A percentile compares a stretch with the other conserved stretches of the same genome.
These are phyloP conservation scores for Jimgerdemannia lactiflua DNA, from an alignment of 192 early-diverging fungal species.

Conservation along the genomic window DNA sequence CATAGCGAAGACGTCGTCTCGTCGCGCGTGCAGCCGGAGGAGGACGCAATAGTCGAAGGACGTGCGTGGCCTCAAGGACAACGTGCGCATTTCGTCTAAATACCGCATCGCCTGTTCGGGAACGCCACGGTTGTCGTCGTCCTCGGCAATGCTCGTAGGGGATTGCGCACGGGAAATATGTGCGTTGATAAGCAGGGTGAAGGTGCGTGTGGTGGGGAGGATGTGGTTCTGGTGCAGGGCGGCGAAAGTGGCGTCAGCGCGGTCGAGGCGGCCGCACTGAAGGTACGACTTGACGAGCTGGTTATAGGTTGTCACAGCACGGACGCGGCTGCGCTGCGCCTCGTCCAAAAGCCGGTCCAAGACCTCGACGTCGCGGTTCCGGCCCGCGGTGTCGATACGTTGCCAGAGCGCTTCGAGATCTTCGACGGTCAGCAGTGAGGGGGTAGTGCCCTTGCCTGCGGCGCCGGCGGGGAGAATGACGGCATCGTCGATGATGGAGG, in stretches of 20 bases:
- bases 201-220: constrained; percentile 30
- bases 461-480: constrained; percentile 1
- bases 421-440: constrained; percentile 5
- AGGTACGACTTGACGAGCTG: constrained; percentile 23
- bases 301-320: constrained; percentile 19
- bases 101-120: background rate
- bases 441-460: background rate
- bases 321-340: constrained; percentile 11
- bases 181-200: constrained; percentile 25
- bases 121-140: too few species aligned
- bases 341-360: constrained; percentile 8
- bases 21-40: constrained; percentile 8
- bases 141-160: background rate
- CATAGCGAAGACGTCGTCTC: constrained; percentile 22
- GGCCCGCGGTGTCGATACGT: constrained; percentile 20
- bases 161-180: constrained; percentile 6
- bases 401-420: constrained; percentile 13
- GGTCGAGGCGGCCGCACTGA: background rate
- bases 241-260: constrained; percentile 12
- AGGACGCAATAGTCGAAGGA: constrained; percentile 27
- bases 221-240: background rate
- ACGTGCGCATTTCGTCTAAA: constrained; percentile 18
- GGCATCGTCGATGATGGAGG: too few species aligned
- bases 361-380: background rate
- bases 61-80: constrained; percentile 10